Conservation (phyloP, 1,139 yeast species). For the Sporopachydermia cereana region DNA sequence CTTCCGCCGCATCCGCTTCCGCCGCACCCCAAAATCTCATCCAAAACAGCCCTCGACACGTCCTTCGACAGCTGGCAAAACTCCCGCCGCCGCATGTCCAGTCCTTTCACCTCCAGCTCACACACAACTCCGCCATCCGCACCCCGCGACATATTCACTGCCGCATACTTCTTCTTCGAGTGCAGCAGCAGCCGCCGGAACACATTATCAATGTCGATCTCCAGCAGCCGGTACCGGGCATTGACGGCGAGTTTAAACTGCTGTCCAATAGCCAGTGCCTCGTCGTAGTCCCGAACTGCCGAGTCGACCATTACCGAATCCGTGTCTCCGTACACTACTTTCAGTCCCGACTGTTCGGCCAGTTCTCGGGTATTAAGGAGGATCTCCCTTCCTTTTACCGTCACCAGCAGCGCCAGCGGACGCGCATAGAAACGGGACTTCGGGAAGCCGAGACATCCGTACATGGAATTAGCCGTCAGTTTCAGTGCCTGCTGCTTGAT, state of each 20-base stretch:
- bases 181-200: slow-evolving; percentile 77
- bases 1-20: neutral
- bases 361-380: slow-evolving; percentile 86
- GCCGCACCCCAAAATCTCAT: slow-evolving; percentile 43
- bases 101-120: slow-evolving; percentile 81
- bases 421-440: slow-evolving; percentile 91
- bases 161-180: slow-evolving; percentile 98
- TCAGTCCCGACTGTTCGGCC: slow-evolving; percentile 72
- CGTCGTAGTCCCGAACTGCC: slow-evolving; percentile 53
- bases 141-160: slow-evolving; percentile 49
- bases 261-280: slow-evolving; percentile 75
- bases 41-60: slow-evolving; percentile 63
- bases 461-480: slow-evolving; percentile 97
- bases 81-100: slow-evolving; percentile 96
- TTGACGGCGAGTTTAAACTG: slow-evolving; percentile 79
- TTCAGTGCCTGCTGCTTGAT: slow-evolving; percentile 94
- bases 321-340: slow-evolving; percentile 96
- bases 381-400: slow-evolving; percentile 92
- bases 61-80: slow-evolving; percentile 89
- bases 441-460: slow-evolving; percentile 93
- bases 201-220: slow-evolving; percentile 90
- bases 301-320: slow-evolving; percentile 99
- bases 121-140: slow-evolving; percentile 37
- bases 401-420: slow-evolving; percentile 91
- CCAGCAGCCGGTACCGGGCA: slow-evolving; percentile 75